Evolutionary conservation across 495 filamentous ascomycete genomes (phyloP).

Genomic region (Penicillium atrosanguineum): DNA sequence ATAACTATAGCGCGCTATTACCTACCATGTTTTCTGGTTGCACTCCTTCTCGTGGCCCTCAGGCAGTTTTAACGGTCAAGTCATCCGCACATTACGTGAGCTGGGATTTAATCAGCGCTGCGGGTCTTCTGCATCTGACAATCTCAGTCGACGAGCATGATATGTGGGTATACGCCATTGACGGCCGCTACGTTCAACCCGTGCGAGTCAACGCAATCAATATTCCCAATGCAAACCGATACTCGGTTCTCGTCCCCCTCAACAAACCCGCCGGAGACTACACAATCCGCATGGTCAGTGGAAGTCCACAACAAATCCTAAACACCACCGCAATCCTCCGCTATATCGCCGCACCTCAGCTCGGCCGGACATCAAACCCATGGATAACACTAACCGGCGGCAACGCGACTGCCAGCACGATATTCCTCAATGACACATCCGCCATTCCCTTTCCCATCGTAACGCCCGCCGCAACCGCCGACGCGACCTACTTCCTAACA

Average conservation of each 20-base stretch:
- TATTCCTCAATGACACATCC: constrained; percentile 35
- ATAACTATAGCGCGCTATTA: constrained; percentile 20
- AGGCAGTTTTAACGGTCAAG: constrained; percentile 29
- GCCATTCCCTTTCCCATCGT: constrained; percentile 43
- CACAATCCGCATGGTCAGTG: constrained; percentile 35
- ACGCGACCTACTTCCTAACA: constrained; percentile 34
- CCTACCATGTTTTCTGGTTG: constrained; percentile 33
- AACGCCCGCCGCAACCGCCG: constrained; percentile 36
- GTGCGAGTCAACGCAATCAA: constrained; percentile 31
- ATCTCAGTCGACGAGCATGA: constrained; percentile 43
- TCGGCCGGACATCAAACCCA: constrained; percentile 25
- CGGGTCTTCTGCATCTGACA: constrained; percentile 20
- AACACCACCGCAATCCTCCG: constrained; percentile 30
- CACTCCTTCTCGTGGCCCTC: constrained; percentile 24
- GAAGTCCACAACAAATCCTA: constrained; percentile 34
- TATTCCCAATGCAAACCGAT: constrained; percentile 31
- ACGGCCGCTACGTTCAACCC: constrained; percentile 41
- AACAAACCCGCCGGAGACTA: constrained; percentile 35
- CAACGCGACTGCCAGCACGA: constrained; percentile 32
- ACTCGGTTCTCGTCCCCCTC: constrained; percentile 38
- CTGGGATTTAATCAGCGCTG: constrained; percentile 30
- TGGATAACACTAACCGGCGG: constrained; percentile 42
- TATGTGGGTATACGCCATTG: constrained; percentile 43
- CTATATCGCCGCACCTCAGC: constrained; percentile 19
- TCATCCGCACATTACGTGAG: constrained; percentile 26